Conservation (phyloP, 1,284 basidiomycete species). For the Heterobasidion annosum region DNA sequence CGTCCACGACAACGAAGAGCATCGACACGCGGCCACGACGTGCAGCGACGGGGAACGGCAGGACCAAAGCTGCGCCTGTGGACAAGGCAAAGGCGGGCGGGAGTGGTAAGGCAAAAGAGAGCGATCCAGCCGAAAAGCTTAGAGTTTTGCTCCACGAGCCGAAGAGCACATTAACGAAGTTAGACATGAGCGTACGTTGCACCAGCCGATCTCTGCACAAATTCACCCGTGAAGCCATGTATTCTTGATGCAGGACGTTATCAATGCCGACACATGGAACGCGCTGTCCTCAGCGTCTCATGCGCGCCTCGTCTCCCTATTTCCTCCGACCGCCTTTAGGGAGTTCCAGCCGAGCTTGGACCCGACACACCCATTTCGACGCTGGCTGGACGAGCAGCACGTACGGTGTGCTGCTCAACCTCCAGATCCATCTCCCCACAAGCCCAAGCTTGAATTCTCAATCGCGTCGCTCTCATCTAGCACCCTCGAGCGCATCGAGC, state of each 20-base stretch:
- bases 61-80: no score
- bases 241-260: conserved; percentile 32
- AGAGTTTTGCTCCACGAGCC: conserved; percentile 33
- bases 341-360: conserved; percentile 27
- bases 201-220: conserved; percentile 2
- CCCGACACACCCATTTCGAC: conserved; percentile 27
- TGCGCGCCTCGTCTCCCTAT: conserved; percentile 26
- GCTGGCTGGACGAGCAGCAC: neutral
- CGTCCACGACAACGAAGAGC: neutral
- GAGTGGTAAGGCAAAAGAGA: conserved; percentile 5
- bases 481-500: no score
- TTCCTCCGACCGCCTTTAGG: conserved; percentile 43
- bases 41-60: neutral
- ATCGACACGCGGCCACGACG: neutral
- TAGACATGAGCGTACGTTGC: conserved; percentile 44
- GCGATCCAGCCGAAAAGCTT: conserved; percentile 8
- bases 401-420: neutral
- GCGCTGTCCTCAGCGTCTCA: conserved; percentile 38
- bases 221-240: neutral
- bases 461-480: no score
- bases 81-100: no score
- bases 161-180: conserved; percentile 39
- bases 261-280: conserved; percentile 40
- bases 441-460: no score
- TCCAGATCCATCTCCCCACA: no score